Conservation (phyloP, 768 basidiomycete species). For the Solioccasus polychromus region DNA sequence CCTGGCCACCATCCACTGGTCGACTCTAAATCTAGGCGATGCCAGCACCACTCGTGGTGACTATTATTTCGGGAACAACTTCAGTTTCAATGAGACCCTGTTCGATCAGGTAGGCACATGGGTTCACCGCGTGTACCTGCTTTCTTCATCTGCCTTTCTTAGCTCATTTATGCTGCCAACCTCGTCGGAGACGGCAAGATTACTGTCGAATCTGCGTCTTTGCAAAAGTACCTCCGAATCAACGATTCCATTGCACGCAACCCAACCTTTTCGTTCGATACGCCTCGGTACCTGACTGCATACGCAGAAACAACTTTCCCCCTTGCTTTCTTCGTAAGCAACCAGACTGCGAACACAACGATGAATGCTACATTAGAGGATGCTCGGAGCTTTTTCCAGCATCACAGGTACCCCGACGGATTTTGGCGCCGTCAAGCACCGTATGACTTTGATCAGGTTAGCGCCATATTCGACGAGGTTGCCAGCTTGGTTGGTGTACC, state of each 20-base stretch:
- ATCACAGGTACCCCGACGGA: constrained; percentile 17
- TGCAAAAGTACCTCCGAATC: constrained; percentile 22
- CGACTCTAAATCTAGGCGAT: constrained; percentile 13
- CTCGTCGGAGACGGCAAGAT: constrained; percentile 17
- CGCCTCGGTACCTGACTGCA: constrained; percentile 19
- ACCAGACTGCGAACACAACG: constrained; percentile 21
- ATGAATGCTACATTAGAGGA: constrained; percentile 10
- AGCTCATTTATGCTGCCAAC: constrained; percentile 19
- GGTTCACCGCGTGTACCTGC: background rate
- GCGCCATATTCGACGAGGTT: background rate
- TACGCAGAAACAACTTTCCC: constrained; percentile 24
- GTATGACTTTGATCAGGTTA: constrained; percentile 8
- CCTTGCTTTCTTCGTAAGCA: constrained; percentile 24
- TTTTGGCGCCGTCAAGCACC: constrained; percentile 18
- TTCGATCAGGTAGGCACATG: constrained; percentile 14
- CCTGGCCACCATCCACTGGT: background rate
- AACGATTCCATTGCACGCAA: constrained; percentile 26
- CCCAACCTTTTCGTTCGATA: constrained; percentile 20
- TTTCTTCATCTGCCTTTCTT: background rate
- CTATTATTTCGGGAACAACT: constrained; percentile 27
- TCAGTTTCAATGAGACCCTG: constrained; percentile 25
- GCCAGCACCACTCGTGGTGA: constrained; percentile 24
- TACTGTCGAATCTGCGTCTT: constrained; percentile 21
- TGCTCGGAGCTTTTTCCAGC: constrained; percentile 19
- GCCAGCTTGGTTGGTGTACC: background rate